Evolutionary conservation across 176 grass and related monocot species (phyloP), one percentile per base, ranked within the genome.

Genomic region (Cenchrus purpureus): DNA sequence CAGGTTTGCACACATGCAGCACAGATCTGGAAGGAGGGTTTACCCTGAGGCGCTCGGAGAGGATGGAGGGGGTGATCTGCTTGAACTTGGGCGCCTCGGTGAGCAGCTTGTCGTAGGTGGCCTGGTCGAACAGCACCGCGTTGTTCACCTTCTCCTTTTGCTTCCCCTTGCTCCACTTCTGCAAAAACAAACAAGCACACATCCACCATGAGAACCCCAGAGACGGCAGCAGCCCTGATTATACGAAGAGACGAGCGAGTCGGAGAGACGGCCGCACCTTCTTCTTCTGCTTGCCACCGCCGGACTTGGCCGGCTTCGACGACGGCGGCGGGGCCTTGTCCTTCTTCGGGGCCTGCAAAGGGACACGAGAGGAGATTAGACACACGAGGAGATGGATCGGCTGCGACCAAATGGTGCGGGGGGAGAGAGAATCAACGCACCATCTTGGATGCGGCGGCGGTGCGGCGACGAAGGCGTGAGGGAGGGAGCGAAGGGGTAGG

Each of bases 91-190:
- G 89, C 49, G 70, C 89, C 81, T 91, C 86, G 7, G 82, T 66
- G 2, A 88, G 37, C 65, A 91, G 82, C 76, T 91, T 91, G 72
- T 91, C 89, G 71, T 85, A 91, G 5, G 82, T 91, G 54, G 86
- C 34, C 89, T 91, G 89, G 77, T 91, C 89, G 51, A 91, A 85
- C 8, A 91, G 77, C 44, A 91, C 86, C 31, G 86, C 25, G 46
- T 91, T 91, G 89, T 91, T 91, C 53, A 91, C 89, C 85, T 91
- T 91, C 89, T 91, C 85, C 89, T 91, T 91, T 62, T 88, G 89
- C 76, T 91, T 91, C 29, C 89, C 89, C 89, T 91, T 91, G 89
- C 89, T 91, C 89, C 89, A 91, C 86, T 91, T 91, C 89, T 91
- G 86, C 71, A 85, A 10, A 13, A 68, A 49, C 20, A 62, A 68